Percentiles rank a stretch among this genome's conserved stretches.
phyloP scores from a whole-genome alignment of 2,329 filamentous ascomycete genomes.

The Pseudogymnoascus sp. region DNA sequence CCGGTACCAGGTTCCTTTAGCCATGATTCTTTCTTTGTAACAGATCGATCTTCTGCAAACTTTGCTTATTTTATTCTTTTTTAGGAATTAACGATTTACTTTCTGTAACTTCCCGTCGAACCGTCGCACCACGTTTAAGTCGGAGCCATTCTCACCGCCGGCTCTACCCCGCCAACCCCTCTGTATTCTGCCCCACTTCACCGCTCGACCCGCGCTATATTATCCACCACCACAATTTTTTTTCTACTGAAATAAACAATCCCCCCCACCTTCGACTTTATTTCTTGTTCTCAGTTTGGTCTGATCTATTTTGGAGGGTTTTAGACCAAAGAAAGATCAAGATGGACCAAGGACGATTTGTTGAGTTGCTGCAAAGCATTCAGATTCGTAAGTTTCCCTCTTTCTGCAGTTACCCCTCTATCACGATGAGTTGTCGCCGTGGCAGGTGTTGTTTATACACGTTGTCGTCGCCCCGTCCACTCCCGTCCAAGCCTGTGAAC shows the following conservation, averaged over 20 bases:
- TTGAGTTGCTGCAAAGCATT: slow-evolving; percentile 79
- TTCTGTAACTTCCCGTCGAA: background rate
- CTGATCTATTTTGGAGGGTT: slow-evolving; percentile 9
- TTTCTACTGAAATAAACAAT: slow-evolving; percentile 7
- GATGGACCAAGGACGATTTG: slow-evolving; percentile 79
- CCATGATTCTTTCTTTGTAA: slow-evolving; percentile 14
- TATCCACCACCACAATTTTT: slow-evolving; percentile 8
- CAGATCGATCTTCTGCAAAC: background rate
- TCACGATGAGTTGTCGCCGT: slow-evolving; percentile 13
- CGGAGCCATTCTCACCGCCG: background rate
- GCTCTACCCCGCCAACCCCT: background rate
- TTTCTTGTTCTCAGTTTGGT: slow-evolving; percentile 10
- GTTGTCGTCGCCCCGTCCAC: background rate
- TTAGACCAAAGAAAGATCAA: slow-evolving; percentile 18
- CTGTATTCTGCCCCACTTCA: slow-evolving; percentile 8
- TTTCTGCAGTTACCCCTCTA: slow-evolving; percentile 15
- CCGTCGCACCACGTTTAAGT: background rate
- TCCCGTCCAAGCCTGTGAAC: slow-evolving; percentile 8
- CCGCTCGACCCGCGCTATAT: slow-evolving; percentile 7
- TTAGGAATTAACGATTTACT: background rate
- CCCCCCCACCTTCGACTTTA: background rate
- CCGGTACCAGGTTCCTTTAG: slow-evolving; percentile 37
- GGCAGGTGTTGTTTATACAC: slow-evolving; percentile 14
- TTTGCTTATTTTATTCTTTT: background rate
- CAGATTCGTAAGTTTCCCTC: slow-evolving; percentile 64